Evolutionary conservation across 257 asterid genomes (phyloP).

Genomic region (Plantago major): DNA sequence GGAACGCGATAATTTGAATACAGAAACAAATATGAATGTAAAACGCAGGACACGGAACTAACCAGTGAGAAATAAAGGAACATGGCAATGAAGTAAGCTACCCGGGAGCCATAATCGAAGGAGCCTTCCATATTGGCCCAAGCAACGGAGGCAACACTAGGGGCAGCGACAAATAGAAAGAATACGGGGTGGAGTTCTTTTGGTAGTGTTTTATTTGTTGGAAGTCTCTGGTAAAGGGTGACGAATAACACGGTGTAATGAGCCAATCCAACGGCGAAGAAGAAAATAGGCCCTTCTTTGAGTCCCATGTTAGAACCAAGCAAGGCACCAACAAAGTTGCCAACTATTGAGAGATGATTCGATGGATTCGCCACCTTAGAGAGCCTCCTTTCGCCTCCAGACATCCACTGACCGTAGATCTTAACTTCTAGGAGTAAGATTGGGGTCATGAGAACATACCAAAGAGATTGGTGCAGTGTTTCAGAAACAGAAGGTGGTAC

Average conservation of each 20-base stretch:
- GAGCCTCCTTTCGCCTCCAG: constrained; percentile 71
- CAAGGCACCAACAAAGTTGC: constrained; percentile 71
- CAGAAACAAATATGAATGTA: not conserved
- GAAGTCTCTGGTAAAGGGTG: constrained; percentile 72
- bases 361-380: constrained; percentile 76
- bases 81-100: constrained; percentile 60
- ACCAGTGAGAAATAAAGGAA: constrained; percentile 70
- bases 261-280: constrained; percentile 72
- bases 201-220: constrained; percentile 63
- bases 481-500: constrained; percentile 43
- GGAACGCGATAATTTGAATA: not conserved
- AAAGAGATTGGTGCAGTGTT: constrained; percentile 28
- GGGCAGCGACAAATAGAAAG: constrained; percentile 79
- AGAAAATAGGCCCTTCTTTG: constrained; percentile 68
- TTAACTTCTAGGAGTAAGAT: constrained; percentile 51
- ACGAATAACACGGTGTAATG: constrained; percentile 62
- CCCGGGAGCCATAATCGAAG: constrained; percentile 50
- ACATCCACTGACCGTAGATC: constrained; percentile 80
- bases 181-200: constrained; percentile 75
- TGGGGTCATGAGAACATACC: constrained; percentile 72
- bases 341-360: constrained; percentile 59
- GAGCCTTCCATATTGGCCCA: constrained; percentile 67
- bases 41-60: constrained; percentile 5
- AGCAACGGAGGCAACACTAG: constrained; percentile 75
- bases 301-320: constrained; percentile 74